Evolutionary conservation across 176 grass and related monocot species (phyloP), one percentile per base, ranked within the genome.

Genomic region (Areca catechu): DNA sequence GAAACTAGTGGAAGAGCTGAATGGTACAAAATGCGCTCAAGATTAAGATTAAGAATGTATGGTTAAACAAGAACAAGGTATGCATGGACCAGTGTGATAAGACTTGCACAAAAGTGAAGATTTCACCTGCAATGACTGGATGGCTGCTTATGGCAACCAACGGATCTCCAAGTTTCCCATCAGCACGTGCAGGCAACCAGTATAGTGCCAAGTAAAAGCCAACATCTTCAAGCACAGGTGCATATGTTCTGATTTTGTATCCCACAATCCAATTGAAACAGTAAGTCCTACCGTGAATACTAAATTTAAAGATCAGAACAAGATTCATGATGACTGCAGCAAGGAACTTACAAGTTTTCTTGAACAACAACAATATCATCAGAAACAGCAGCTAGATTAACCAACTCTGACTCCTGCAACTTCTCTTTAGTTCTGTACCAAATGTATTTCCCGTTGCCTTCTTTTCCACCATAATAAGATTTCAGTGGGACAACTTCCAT

Each of bases 111-210:
- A 12, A 43, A 74, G 60, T 22, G 50, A 57, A 63, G 49, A 55
- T 43, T 43, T 67, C 75, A 98, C 93, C 93, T 91, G 87, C 83
- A 70, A 88, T 78, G 79, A 98, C 93, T n/a, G 87, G 84, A 53
- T 85, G 54, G 61, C 47, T 55, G 53, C 78, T 78, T 28, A 80
- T 78, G 60, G 70, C 25, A 77, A 92, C 61, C 66, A 89, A 60
- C 27, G 87, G 69, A 50, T 77, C 62, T 9, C 93, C 93, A 52
- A 60, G 67, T 78, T 81, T 81, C 66, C 93, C 93, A 80, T 98
- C 93, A 80, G 19, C 74, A 52, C 87, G 87, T 71, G 72, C 83
- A 63, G 93, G 93, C 76, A 89, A 73, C 93, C 93, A 98, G 58
- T 24, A 62, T 77, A 92, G 63, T 57, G 83, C 71, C 49, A 98